These are phyloP conservation scores for Auxenochlorella pyrenoidosa DNA, from an alignment of 139 green algal genomes.

Conservation along the genomic window DNA sequence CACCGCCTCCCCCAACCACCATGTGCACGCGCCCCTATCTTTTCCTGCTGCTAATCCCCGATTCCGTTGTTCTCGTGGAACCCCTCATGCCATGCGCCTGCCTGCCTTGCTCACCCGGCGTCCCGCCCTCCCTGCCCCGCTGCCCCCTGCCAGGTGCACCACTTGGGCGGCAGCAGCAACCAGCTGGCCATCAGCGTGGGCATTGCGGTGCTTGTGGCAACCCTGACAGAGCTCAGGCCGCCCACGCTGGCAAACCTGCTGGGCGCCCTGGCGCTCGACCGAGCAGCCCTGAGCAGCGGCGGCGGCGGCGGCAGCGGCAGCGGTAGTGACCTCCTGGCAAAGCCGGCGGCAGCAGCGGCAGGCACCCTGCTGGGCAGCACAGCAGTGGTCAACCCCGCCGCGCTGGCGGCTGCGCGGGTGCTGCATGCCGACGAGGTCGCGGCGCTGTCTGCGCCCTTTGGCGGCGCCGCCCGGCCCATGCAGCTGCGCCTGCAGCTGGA, in stretches of 20 bases:
- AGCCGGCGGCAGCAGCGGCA: neutral
- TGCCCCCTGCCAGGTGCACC: neutral
- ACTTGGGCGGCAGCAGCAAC: conserved; percentile 1
- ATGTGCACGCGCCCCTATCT: neutral
- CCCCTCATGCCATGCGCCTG: neutral
- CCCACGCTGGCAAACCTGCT: conserved; percentile 43
- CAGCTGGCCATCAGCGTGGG: conserved; percentile 24
- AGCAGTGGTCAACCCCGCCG: neutral
- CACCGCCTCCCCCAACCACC: neutral
- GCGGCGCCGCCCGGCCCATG: conserved; percentile 22
- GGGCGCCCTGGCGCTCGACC: conserved; percentile 16
- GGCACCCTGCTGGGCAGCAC: conserved; percentile 9
- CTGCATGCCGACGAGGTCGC: conserved; percentile 28
- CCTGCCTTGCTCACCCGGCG: neutral
- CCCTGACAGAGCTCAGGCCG: neutral
- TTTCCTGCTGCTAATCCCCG: too few species aligned
- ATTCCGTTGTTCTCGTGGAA: too few species aligned
- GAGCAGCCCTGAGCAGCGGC: neutral
- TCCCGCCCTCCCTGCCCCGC: neutral
- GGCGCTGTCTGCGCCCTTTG: neutral
- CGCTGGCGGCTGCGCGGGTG: conserved; percentile 12
- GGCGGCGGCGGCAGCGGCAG: neutral
- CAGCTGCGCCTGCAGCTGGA: neutral
- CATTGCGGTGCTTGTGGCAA: conserved; percentile 2
- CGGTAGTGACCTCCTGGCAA: neutral